phyloP scores from a whole-genome alignment of 306 rosid species.

The Elaeagnus macrophylla region DNA sequence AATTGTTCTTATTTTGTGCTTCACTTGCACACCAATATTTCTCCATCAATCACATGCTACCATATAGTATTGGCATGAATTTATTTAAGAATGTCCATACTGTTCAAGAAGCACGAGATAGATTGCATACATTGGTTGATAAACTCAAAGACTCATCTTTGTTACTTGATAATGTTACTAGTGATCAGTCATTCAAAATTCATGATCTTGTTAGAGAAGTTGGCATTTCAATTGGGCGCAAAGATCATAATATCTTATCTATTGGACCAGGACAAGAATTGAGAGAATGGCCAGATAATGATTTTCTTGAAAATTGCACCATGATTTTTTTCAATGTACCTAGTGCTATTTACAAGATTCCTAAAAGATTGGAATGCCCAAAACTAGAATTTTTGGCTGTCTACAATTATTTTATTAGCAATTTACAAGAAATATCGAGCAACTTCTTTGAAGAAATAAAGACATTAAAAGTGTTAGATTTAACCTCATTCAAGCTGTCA shows the following conservation, averaged over 20 bases:
- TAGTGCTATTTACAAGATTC: not conserved
- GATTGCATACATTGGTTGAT: slow-evolving; percentile 11
- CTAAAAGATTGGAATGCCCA: slow-evolving; percentile 2
- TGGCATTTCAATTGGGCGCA: slow-evolving; percentile 3
- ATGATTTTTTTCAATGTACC: not conserved
- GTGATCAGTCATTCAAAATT: not conserved
- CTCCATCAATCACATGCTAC: slow-evolving; percentile 19
- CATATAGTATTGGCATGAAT: slow-evolving; percentile 20
- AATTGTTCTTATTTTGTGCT: slow-evolving; percentile 19
- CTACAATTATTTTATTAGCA: not conserved
- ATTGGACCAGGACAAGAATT: slow-evolving; percentile 6
- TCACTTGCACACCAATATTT: not conserved
- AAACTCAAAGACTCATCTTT: slow-evolving; percentile 15
- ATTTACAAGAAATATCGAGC: slow-evolving; percentile 9
- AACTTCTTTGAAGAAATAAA: slow-evolving; percentile 12
- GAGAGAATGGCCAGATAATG: slow-evolving; percentile 5
- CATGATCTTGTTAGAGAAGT: slow-evolving; percentile 19
- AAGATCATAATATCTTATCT: slow-evolving; percentile 6
- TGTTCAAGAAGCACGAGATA: slow-evolving; percentile 5
- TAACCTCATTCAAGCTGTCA: slow-evolving; percentile 3
- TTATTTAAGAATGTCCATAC: slow-evolving; percentile 7
- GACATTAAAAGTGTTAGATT: slow-evolving; percentile 19
- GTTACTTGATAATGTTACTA: slow-evolving; percentile 5
- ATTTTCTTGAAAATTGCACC: slow-evolving; percentile 11
- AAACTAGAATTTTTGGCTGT: not conserved